Base-by-base conservation (phyloP, 1,284 basidiomycete genomes). In the Xerocomus nothofagi region DNA sequence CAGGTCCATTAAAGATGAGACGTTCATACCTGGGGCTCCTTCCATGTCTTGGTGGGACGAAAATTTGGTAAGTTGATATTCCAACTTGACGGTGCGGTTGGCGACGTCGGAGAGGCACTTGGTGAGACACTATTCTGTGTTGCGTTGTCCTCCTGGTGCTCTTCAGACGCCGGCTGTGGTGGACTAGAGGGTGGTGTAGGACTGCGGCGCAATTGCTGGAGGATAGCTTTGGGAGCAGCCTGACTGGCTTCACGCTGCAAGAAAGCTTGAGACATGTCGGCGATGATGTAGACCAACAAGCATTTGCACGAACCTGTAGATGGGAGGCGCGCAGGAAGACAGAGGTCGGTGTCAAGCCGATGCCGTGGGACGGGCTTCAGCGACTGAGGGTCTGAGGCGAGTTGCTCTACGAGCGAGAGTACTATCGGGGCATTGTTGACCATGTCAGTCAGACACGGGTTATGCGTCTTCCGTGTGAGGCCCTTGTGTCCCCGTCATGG, bases 271-370 rank as follows among this genome's bases (percentile, higher is more conserved):
- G 59, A 60, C 51, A 51, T 26, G 56, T 60, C 60, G 54, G 63
- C 29, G 46, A 55, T 57, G 48, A 46, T 49, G 47, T 52, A 17
- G 24, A 38, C 23, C 18, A 33, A 53, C 44, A 43, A 32, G 44
- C 37, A 15, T 41, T 46, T 15, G 38, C 43, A 73, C 76, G 48
- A 57, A 84, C 87, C 76, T 49, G 68, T 78, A 15, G 80, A 78
- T 18, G 88, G 88, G 34, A 90, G 73, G n/a, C 86, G 75, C 40
- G 75, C 77, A 37, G 80, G 81, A 36, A 90, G 73, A 66, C 83
- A 86, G 47, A 78, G 78, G n/a, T 79, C 71, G 5, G 78, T 75
- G 11, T 56, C 54, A 4, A 80, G 53, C 38, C 73, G 75, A 56
- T 63, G 56, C 38, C 69, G 68, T 44, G 50, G 58, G 37, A 39